Conservation (phyloP, 768 basidiomycete species). For the Coprinellus micaceus region DNA sequence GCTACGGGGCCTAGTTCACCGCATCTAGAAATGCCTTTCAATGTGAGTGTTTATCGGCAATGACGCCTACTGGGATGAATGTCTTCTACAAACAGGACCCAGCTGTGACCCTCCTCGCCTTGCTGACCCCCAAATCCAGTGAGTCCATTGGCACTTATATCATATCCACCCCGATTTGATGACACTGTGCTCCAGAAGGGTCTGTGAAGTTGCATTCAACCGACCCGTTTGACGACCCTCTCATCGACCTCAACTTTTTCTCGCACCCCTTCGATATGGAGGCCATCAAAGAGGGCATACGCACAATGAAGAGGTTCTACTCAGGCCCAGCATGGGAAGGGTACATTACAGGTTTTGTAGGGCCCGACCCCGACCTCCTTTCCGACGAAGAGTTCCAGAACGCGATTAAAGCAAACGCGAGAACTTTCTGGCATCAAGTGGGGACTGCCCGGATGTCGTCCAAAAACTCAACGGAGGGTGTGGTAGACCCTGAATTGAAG, state of each 20-base stretch:
- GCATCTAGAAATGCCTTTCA: conserved; percentile 15
- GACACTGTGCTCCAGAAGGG: conserved; percentile 11
- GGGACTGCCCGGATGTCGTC: conserved; percentile 31
- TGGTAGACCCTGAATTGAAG: conserved; percentile 32
- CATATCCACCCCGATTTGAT: not conserved
- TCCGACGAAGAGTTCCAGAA: conserved; percentile 1
- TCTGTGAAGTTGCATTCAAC: conserved; percentile 16
- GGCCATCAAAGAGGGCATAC: conserved; percentile 5
- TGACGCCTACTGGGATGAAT: too few species aligned
- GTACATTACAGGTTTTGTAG: conserved; percentile 1
- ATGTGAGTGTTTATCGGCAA: conserved; percentile 15
- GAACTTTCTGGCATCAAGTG: conserved; percentile 26
- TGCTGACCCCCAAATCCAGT: conserved; percentile 1
- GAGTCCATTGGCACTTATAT: not conserved
- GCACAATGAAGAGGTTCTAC: conserved; percentile 7
- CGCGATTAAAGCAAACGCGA: conserved; percentile 16
- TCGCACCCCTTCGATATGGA: conserved; percentile 7
- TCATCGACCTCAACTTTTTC: conserved; percentile 8
- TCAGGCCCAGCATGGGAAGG: conserved; percentile 7
- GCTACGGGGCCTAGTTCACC: conserved; percentile 11
- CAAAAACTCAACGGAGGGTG: conserved; percentile 22
- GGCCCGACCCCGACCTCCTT: conserved; percentile 2
- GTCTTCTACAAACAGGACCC: not conserved
- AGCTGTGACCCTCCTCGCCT: not conserved
- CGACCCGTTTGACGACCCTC: conserved; percentile 23